Percentiles rank a stretch among this genome's conserved stretches.
Evolutionary conservation across 2,329 filamentous ascomycete species (phyloP).

Genomic region (Lasiodiplodia theobromae): DNA sequence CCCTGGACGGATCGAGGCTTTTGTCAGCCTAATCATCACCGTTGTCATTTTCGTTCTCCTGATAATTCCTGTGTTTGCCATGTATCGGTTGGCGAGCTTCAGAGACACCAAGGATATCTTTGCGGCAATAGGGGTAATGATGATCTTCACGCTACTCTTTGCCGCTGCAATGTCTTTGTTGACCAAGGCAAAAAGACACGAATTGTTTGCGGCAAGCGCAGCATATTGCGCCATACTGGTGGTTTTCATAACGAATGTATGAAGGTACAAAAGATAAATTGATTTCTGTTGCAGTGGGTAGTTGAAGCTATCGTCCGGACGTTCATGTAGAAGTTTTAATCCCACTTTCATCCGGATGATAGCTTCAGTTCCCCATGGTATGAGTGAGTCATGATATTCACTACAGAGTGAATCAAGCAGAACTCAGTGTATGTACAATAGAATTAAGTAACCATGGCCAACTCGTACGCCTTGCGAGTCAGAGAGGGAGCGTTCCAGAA

Average conservation of each 20-base stretch:
- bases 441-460: too few relatives aligned
- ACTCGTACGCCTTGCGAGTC: too few relatives aligned
- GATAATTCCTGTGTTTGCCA: conserved; percentile 39
- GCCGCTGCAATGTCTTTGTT: conserved; percentile 47
- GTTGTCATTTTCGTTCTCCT: conserved; percentile 42
- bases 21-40: conserved; percentile 43
- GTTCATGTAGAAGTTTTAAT: too few relatives aligned
- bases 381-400: too few relatives aligned
- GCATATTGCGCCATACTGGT: conserved; percentile 50
- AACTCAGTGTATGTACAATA: too few relatives aligned
- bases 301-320: too few relatives aligned
- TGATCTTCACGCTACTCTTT: conserved; percentile 44
- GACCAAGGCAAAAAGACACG: conserved; percentile 46
- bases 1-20: conserved; percentile 37
- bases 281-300: too few relatives aligned
- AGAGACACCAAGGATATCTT: conserved; percentile 34
- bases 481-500: too few relatives aligned
- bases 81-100: conserved; percentile 36
- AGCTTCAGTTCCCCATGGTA: too few relatives aligned
- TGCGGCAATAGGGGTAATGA: conserved; percentile 40
- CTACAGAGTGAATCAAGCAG: too few relatives aligned
- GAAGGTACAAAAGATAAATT: background rate
- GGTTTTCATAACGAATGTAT: conserved; percentile 50
- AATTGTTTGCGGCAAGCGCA: conserved; percentile 48
- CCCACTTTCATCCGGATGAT: too few relatives aligned